Evolutionary conservation across 2,329 filamentous ascomycete species (phyloP).

Genomic region (Coniochaeta sp.): DNA sequence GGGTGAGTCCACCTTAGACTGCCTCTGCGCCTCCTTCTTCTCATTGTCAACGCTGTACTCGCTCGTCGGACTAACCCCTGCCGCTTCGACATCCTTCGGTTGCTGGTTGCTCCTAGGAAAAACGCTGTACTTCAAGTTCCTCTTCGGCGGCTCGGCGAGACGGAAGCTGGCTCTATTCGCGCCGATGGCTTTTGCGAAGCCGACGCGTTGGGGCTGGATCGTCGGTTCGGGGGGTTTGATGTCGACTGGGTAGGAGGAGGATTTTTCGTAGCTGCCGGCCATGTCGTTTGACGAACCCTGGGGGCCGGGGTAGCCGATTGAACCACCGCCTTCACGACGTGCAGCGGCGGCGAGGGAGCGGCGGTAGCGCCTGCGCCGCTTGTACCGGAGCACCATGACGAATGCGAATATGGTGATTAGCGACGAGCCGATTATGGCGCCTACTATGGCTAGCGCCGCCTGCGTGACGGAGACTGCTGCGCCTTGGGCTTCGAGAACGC

Average conservation of each 20-base stretch:
- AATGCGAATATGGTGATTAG: slow-evolving; percentile 25
- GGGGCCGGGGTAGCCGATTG: background rate
- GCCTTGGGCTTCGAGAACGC: slow-evolving; percentile 26
- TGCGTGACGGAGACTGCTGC: slow-evolving; percentile 67
- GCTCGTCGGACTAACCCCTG: slow-evolving; percentile 1
- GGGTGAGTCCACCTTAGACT: slow-evolving; percentile 8
- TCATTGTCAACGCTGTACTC: slow-evolving; percentile 1
- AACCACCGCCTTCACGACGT: background rate
- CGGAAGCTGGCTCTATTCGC: slow-evolving; percentile 6
- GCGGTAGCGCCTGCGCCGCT: background rate
- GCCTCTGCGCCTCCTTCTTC: slow-evolving; percentile 6
- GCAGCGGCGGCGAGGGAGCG: background rate
- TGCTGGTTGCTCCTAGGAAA: slow-evolving; percentile 14
- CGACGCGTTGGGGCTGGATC: background rate
- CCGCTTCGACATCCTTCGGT: background rate
- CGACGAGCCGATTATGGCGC: slow-evolving; percentile 35
- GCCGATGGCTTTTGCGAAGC: background rate
- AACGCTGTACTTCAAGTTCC: slow-evolving; percentile 18
- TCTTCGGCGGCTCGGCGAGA: slow-evolving; percentile 7
- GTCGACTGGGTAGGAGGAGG: background rate
- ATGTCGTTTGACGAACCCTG: background rate
- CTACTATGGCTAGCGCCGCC: slow-evolving; percentile 73
- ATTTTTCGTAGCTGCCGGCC: background rate
- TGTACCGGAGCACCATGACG: slow-evolving; percentile 11
- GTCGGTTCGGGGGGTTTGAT: background rate